Percentiles rank a stretch among this genome's conserved stretches.
phyloP scores from a whole-genome alignment of 768 basidiomycete species.

The Boletus sp. region DNA sequence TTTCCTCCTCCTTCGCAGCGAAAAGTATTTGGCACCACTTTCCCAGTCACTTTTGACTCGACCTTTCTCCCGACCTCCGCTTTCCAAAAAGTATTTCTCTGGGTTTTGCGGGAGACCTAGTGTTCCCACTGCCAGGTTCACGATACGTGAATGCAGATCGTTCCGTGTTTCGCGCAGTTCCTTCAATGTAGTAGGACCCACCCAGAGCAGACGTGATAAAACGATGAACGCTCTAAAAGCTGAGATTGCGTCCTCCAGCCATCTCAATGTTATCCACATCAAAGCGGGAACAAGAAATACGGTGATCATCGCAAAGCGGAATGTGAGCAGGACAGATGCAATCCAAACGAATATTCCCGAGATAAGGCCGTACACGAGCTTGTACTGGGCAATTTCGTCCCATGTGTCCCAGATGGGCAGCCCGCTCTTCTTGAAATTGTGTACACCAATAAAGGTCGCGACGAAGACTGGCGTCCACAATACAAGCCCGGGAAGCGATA shows the following conservation, averaged over 20 bases:
- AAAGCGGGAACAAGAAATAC: slow-evolving; percentile 59
- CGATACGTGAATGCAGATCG: slow-evolving; percentile 62
- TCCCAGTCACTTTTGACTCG: slow-evolving; percentile 66
- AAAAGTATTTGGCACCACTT: slow-evolving; percentile 73
- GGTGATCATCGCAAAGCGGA: slow-evolving; percentile 60
- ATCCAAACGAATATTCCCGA: slow-evolving; percentile 73
- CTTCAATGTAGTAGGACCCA: slow-evolving; percentile 58
- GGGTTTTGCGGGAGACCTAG: slow-evolving; percentile 69
- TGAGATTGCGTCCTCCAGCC: slow-evolving; percentile 82
- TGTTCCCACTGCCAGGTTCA: slow-evolving; percentile 55
- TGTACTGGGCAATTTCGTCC: slow-evolving; percentile 90
- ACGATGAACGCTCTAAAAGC: slow-evolving; percentile 72
- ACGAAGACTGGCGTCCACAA: slow-evolving; percentile 81
- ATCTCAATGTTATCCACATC: slow-evolving; percentile 91
- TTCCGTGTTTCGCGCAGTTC: slow-evolving; percentile 52
- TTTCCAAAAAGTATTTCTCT: slow-evolving; percentile 58
- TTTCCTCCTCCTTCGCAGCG: slow-evolving; percentile 72
- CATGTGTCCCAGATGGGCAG: slow-evolving; percentile 77
- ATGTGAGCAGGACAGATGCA: slow-evolving; percentile 50
- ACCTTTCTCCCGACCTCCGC: slow-evolving; percentile 69
- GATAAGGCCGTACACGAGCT: slow-evolving; percentile 77
- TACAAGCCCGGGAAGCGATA: slow-evolving; percentile 75
- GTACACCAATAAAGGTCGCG: slow-evolving; percentile 67
- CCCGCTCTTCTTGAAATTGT: slow-evolving; percentile 76
- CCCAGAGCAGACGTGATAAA: slow-evolving; percentile 58